Percentiles rank a stretch among this genome's conserved stretches.
Conservation (phyloP, 1,284 basidiomycete genomes). For the Volvariella surrecta region DNA sequence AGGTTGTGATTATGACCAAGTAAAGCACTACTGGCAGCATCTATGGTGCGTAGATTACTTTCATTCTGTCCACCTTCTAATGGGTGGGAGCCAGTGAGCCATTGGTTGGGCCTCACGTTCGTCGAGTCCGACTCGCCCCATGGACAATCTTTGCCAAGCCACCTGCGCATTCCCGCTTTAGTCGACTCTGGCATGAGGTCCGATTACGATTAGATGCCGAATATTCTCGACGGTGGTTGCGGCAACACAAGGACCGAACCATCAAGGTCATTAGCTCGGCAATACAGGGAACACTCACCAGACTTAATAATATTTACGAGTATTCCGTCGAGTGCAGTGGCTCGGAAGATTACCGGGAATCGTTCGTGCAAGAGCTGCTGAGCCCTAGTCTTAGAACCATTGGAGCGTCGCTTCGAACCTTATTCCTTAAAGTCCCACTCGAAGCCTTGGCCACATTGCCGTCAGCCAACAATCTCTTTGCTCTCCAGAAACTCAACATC, state of each 20-base stretch:
- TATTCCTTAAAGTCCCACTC: conserved; percentile 28
- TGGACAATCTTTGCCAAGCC: not conserved
- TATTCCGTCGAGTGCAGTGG: conserved; percentile 29
- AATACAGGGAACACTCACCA: conserved; percentile 20
- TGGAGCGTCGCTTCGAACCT: conserved; percentile 17
- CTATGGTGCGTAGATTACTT: not conserved
- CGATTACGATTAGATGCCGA: conserved; percentile 15
- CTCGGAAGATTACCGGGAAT: conserved; percentile 20
- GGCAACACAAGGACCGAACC: conserved; percentile 22
- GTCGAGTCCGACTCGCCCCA: not conserved
- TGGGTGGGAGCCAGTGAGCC: not conserved
- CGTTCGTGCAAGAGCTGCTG: conserved; percentile 27
- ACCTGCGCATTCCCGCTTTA: not conserved
- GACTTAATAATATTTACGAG: conserved; percentile 20
- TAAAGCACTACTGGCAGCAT: not conserved
- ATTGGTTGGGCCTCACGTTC: not conserved
- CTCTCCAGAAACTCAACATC: conserved; percentile 23
- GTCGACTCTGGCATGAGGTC: not conserved
- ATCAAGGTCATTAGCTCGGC: conserved; percentile 23
- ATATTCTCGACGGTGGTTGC: conserved; percentile 18
- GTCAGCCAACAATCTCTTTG: conserved; percentile 20
- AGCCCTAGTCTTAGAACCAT: conserved; percentile 21
- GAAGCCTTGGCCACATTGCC: conserved; percentile 23
- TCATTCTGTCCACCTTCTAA: not conserved
- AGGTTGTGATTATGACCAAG: not conserved